Base-by-base conservation (phyloP, 768 basidiomycete genomes). In the Pleurotus sapidus region DNA sequence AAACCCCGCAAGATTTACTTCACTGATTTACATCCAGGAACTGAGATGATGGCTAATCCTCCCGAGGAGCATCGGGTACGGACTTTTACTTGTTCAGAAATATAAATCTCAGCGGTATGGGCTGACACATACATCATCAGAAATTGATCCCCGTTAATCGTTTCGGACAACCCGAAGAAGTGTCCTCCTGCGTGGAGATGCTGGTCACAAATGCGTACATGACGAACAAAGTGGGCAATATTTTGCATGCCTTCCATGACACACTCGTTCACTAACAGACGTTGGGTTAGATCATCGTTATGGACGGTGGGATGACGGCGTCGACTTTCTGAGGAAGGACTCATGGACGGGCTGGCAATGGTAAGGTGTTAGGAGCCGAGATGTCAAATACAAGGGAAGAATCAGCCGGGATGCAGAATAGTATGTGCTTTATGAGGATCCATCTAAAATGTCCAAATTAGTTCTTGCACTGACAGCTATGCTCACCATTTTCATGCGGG, bases 191-290 rank as follows among this genome's bases (percentile, higher is more conserved):
- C n/a, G 79, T 83, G 8, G 76, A 79, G 60, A 67, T 80, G 65
- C 69, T 83, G 3, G 77, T 76, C 4, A 73, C 70, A 3, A 84
- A 84, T 62, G 72, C 68, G 12, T 84, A 83, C 49, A 79, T 84
- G 76, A 82, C 81, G 17, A 81, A 84, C 68, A 84, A 84, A 75
- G 82, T 78, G 51, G 14, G 69, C 30, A 34, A 34, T 48, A 43
- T 4, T 14, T 47, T 23, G 17, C 23, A 5, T 17, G n/a, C 24
- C 37, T 25, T 24, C 30, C 23, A 3, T 46, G 24, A 6, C 47
- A 37, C 25, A 20, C 4, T 14, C 47, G 6, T 30, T 23, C 54
- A 50, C 43, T 50, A 14, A 25, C 23, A 37, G 1, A 24, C n/a
- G 8, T 38, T 5, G 11, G 27, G 8, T 9, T 48, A 81, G 78